Evolutionary conservation across 1,284 basidiomycete species (phyloP).

Genomic region (Ustilago trichophora): DNA sequence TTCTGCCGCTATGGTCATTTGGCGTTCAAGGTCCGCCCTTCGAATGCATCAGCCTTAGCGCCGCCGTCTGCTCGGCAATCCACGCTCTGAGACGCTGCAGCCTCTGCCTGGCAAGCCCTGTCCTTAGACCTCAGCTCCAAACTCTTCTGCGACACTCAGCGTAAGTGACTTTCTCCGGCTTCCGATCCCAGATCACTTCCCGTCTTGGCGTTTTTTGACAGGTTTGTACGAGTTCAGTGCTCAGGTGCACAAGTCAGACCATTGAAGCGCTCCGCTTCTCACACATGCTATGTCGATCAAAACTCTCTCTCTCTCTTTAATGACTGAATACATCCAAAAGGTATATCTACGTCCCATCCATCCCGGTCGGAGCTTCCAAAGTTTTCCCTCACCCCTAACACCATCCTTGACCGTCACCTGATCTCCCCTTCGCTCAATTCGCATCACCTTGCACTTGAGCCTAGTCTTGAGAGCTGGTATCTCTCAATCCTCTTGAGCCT

Average conservation of each 20-base stretch:
- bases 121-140: neutral
- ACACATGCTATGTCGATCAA: too few relatives aligned
- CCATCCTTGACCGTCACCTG: neutral
- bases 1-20: too few relatives aligned
- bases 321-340: too few relatives aligned
- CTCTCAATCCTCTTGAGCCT: slow-evolving; percentile 9
- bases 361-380: too few relatives aligned
- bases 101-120: neutral
- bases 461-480: slow-evolving; percentile 28
- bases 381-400: slow-evolving; percentile 1
- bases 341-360: slow-evolving; percentile 3
- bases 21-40: slow-evolving; percentile 11
- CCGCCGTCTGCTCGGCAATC: neutral
- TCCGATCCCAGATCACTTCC: neutral
- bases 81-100: neutral
- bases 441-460: slow-evolving; percentile 11
- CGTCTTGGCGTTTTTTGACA: slow-evolving; percentile 10
- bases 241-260: too few relatives aligned
- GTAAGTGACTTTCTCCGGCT: neutral
- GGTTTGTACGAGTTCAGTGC: neutral
- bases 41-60: slow-evolving; percentile 2
- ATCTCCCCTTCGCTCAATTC: slow-evolving; percentile 7
- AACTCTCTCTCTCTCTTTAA: too few relatives aligned
- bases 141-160: neutral
- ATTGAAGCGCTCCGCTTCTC: too few relatives aligned